phyloP scores from a whole-genome alignment of 1,139 yeast species.

The Hemisphaericaspora xylanilytica region DNA sequence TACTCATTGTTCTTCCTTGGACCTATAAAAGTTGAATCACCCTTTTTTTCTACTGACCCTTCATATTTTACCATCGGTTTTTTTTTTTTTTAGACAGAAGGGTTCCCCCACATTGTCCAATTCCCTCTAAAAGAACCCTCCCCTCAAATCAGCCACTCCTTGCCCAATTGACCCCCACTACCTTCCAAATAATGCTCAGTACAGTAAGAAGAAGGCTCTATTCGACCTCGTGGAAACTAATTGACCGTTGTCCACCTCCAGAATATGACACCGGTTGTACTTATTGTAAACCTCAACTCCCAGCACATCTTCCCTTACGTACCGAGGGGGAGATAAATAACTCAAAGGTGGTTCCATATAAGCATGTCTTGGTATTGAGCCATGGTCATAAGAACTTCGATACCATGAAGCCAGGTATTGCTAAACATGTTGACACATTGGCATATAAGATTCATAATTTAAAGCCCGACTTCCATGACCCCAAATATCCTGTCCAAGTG shows the following conservation, averaged over 20 bases:
- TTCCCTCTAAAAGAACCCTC: too few relatives aligned
- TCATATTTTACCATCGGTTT: too few relatives aligned
- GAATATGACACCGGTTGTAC: constrained; percentile 61
- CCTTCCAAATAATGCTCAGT: constrained; percentile 4
- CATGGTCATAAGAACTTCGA: constrained; percentile 28
- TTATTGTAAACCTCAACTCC: constrained; percentile 49
- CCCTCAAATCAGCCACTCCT: neutral
- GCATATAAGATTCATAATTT: constrained; percentile 10
- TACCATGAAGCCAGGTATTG: constrained; percentile 60
- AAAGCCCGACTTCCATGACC: constrained; percentile 3
- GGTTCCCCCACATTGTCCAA: too few relatives aligned
- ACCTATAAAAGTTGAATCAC: too few relatives aligned
- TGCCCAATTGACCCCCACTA: neutral
- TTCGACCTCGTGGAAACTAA: constrained; percentile 10
- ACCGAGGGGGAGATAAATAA: constrained; percentile 28
- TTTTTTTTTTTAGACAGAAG: too few relatives aligned
- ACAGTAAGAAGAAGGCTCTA: constrained; percentile 7
- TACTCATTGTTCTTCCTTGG: too few relatives aligned
- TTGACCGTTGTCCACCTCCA: constrained; percentile 48
- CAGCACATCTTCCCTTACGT: constrained; percentile 43
- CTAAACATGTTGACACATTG: constrained; percentile 40
- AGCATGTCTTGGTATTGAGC: constrained; percentile 55
- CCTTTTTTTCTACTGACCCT: too few relatives aligned
- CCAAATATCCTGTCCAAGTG: constrained; percentile 47
- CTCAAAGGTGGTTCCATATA: constrained; percentile 52